A percentile compares a stretch with the other conserved stretches of the same genome.
Evolutionary conservation across 1,139 yeast genomes (phyloP).

Genomic region (Nakaseomyces sp.): DNA sequence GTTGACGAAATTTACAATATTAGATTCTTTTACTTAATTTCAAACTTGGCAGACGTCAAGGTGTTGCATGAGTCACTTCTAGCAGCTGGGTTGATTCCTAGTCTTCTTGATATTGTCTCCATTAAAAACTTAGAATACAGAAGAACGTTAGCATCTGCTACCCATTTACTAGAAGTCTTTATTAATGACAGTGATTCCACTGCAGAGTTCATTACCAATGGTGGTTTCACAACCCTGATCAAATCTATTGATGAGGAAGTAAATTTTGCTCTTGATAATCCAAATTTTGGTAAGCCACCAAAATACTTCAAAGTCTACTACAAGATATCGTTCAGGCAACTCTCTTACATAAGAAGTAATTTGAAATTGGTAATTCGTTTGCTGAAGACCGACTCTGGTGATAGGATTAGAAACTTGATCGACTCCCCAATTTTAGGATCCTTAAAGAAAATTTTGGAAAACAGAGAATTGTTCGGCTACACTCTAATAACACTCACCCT

Average conservation of each 20-base stretch:
- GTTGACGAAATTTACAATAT: slow-evolving; percentile 44
- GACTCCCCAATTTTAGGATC: slow-evolving; percentile 69
- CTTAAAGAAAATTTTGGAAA: slow-evolving; percentile 49
- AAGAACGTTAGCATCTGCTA: slow-evolving; percentile 56
- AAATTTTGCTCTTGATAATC: slow-evolving; percentile 51
- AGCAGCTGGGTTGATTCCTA: slow-evolving; percentile 65
- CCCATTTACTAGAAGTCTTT: slow-evolving; percentile 52
- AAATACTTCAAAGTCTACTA: slow-evolving; percentile 47
- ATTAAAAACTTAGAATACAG: slow-evolving; percentile 42
- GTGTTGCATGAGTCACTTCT: slow-evolving; percentile 42
- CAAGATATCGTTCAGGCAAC: slow-evolving; percentile 55
- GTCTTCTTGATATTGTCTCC: slow-evolving; percentile 54
- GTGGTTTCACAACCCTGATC: slow-evolving; percentile 60
- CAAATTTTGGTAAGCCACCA: slow-evolving; percentile 48
- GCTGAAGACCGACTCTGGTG: slow-evolving; percentile 69
- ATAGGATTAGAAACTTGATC: slow-evolving; percentile 71
- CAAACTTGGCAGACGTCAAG: slow-evolving; percentile 49
- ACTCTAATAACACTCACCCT: slow-evolving; percentile 56
- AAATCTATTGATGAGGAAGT: slow-evolving; percentile 59
- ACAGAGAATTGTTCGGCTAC: slow-evolving; percentile 61
- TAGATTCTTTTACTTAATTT: slow-evolving; percentile 49
- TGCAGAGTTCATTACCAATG: slow-evolving; percentile 52
- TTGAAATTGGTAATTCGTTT: slow-evolving; percentile 58
- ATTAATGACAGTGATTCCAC: slow-evolving; percentile 40
- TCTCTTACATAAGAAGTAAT: slow-evolving; percentile 45